Evolutionary conservation across 2,329 filamentous ascomycete genomes (phyloP).

Genomic region (Lachnellula subtilissima): DNA sequence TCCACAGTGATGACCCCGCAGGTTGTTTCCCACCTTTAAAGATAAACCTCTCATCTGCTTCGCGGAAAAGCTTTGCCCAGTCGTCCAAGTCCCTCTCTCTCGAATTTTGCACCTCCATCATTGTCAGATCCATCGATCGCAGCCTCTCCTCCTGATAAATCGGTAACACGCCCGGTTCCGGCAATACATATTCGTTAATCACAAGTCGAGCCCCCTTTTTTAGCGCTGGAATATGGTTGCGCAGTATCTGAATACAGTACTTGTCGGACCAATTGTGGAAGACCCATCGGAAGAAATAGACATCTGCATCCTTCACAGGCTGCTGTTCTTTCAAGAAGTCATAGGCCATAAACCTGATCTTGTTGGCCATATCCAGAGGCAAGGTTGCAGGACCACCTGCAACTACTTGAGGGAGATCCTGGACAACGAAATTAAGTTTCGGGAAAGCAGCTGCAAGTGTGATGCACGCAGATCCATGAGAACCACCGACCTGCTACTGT

Average conservation of each 20-base stretch:
- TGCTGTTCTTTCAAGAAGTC: conserved; percentile 38
- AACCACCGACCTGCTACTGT: conserved; percentile 22
- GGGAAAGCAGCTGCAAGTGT: conserved; percentile 19
- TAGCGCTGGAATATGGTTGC: not conserved
- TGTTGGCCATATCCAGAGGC: conserved; percentile 9
- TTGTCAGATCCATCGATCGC: conserved; percentile 29
- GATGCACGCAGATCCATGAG: conserved; percentile 22
- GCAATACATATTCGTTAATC: conserved; percentile 4
- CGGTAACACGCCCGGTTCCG: not conserved
- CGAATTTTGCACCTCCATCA: conserved; percentile 32
- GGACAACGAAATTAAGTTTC: conserved; percentile 25
- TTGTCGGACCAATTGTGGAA: conserved; percentile 6
- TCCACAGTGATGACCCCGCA: not conserved
- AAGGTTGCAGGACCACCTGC: conserved; percentile 11
- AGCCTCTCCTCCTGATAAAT: not conserved
- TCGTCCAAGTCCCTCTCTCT: conserved; percentile 32
- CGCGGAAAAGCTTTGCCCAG: conserved; percentile 29
- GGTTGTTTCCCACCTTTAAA: conserved; percentile 1
- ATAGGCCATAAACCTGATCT: conserved; percentile 34
- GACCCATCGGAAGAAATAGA: conserved; percentile 8
- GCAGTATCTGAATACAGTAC: conserved; percentile 3
- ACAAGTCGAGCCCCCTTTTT: conserved; percentile 2
- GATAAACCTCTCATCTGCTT: conserved; percentile 21
- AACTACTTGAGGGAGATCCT: conserved; percentile 35
- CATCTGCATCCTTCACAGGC: conserved; percentile 22